These are phyloP conservation scores for Calocera viscosa DNA, from an alignment of 768 basidiomycete genomes.

Conservation along the genomic window DNA sequence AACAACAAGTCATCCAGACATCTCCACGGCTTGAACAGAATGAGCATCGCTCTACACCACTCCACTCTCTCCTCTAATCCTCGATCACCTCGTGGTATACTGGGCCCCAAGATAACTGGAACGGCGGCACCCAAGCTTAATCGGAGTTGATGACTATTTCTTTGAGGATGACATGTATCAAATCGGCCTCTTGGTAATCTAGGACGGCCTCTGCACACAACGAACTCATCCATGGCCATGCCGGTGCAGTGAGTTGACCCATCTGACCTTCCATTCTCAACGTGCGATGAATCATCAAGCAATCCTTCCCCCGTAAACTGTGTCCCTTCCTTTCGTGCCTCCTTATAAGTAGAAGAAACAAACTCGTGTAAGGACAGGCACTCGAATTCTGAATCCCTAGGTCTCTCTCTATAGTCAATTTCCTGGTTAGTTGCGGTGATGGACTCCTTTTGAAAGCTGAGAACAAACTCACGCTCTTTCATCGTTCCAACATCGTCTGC, in stretches of 20 bases:
- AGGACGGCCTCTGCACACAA: no score
- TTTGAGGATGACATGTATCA: neutral
- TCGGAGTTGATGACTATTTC: no score
- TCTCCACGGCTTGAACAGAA: slow-evolving; percentile 37
- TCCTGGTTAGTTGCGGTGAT: neutral
- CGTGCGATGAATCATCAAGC: neutral
- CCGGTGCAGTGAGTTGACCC: no score
- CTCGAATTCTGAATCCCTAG: neutral
- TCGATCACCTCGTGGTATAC: slow-evolving; percentile 26
- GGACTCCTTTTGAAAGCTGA: no score
- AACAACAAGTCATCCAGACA: slow-evolving; percentile 22
- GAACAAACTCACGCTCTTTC: no score
- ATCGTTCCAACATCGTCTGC: no score
- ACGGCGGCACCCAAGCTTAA: slow-evolving; percentile 12
- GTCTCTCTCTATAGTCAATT: neutral
- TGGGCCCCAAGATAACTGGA: slow-evolving; percentile 29
- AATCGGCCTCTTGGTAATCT: no score
- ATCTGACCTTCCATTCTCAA: no score
- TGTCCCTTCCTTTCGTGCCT: neutral
- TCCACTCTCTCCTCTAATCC: slow-evolving; percentile 11
- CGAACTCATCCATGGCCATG: no score
- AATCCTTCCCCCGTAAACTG: neutral
- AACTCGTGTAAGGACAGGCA: neutral
- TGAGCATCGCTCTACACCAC: slow-evolving; percentile 32
- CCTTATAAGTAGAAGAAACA: neutral